Conservation (phyloP, 78 protist genomes). For the Dictyostelium brefeldianum region DNA sequence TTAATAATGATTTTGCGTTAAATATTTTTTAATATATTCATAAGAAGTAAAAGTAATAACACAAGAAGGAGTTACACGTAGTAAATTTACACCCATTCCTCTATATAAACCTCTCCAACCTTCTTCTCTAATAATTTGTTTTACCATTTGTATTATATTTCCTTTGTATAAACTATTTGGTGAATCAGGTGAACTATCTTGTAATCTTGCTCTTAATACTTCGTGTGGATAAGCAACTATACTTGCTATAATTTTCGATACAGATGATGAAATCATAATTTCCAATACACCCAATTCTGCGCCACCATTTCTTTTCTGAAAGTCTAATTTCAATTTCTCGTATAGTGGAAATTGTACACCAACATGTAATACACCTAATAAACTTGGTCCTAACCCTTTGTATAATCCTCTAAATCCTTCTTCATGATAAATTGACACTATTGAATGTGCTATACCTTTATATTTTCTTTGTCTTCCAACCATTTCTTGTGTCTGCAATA, state of each 20-base stretch:
- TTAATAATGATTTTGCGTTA: conserved; percentile 7
- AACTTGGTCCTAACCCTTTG: conserved; percentile 87
- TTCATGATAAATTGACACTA: conserved; percentile 55
- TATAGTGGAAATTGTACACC: conserved; percentile 93
- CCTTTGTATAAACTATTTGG: conserved; percentile 43
- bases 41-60: conserved; percentile 90
- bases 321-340: conserved; percentile 75
- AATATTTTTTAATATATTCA: conserved; percentile 73
- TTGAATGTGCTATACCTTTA: conserved; percentile 55
- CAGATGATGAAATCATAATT: conserved; percentile 81
- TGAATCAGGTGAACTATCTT: conserved; percentile 74
- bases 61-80: conserved; percentile 88
- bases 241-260: conserved; percentile 86
- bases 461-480: conserved; percentile 48
- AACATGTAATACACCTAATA: conserved; percentile 90
- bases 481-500: conserved; percentile 82
- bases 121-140: conserved; percentile 65
- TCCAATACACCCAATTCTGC: conserved; percentile 10
- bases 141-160: conserved; percentile 3
- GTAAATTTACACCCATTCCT: conserved; percentile 89
- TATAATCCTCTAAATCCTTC: conserved; percentile 87
- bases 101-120: conserved; percentile 88
- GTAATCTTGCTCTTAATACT: conserved; percentile 85
- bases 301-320: background rate
- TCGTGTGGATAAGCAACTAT: conserved; percentile 92